Conservation (phyloP, 2,329 filamentous ascomycete species). For the Colletotrichum graminicola region DNA sequence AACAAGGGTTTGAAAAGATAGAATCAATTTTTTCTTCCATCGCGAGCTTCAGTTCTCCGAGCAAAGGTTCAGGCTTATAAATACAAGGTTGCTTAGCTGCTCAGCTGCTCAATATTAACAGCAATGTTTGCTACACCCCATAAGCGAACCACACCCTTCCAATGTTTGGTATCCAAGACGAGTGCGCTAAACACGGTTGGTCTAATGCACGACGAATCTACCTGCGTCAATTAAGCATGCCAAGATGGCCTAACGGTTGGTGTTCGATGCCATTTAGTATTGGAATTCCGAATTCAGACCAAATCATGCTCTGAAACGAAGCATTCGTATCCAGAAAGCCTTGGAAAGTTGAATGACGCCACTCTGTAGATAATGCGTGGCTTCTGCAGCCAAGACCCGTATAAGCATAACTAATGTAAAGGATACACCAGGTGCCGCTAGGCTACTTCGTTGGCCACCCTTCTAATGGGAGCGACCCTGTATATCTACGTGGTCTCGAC, state of each 20-base stretch:
- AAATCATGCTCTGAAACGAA: not conserved
- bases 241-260: not conserved
- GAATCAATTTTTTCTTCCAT: not conserved
- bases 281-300: not conserved
- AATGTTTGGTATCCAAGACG: not conserved
- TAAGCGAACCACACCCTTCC: too few relatives aligned
- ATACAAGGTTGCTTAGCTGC: not conserved
- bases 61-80: not conserved
- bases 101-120: constrained; percentile 2
- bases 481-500: too few relatives aligned
- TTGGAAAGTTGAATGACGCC: too few relatives aligned
- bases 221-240: not conserved
- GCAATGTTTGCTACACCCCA: not conserved
- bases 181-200: not conserved
- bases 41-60: not conserved
- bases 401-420: too few relatives aligned
- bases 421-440: not conserved
- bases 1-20: not conserved
- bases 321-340: not conserved
- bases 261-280: not conserved
- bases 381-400: too few relatives aligned
- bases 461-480: not conserved
- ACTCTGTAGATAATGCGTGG: too few relatives aligned
- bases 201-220: not conserved
- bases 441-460: too few relatives aligned